Percentiles rank a stretch among this genome's conserved stretches.
These are phyloP conservation scores for Aquanectria penicillioides DNA, from an alignment of 2,329 filamentous ascomycete genomes.

Conservation along the genomic window DNA sequence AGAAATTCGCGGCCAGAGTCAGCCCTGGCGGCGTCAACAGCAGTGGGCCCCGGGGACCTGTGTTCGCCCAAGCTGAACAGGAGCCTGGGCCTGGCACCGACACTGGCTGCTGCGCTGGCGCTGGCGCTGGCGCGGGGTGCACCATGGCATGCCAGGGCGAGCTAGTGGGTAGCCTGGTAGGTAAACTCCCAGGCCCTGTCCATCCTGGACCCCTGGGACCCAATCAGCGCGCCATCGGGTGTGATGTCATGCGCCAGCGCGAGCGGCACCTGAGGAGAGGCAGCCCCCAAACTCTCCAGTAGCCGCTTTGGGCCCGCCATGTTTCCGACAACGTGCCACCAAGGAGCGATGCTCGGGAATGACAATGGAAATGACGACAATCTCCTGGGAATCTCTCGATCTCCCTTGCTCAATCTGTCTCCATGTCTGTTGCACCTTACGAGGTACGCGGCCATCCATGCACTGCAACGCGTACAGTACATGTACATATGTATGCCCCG, in stretches of 20 bases:
- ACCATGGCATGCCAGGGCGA: slow-evolving; percentile 7
- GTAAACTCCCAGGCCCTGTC: slow-evolving; percentile 9
- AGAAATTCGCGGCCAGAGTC: slow-evolving; percentile 15
- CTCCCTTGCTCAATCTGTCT: slow-evolving; percentile 7
- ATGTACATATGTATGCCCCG: not conserved
- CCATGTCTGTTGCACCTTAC: slow-evolving; percentile 9
- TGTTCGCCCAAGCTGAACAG: slow-evolving; percentile 15
- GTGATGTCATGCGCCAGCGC: slow-evolving; percentile 25
- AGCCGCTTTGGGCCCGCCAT: slow-evolving; percentile 20
- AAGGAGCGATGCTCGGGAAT: slow-evolving; percentile 13
- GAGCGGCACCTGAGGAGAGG: slow-evolving; percentile 8
- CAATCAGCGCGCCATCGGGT: slow-evolving; percentile 19
- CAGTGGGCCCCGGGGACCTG: slow-evolving; percentile 7
- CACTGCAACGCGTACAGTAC: not conserved
- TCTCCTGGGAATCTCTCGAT: not conserved
- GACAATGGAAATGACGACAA: slow-evolving; percentile 16
- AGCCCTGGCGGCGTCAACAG: slow-evolving; percentile 16
- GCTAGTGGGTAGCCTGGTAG: too few relatives aligned
- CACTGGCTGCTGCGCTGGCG: slow-evolving; percentile 7
- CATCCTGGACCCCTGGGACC: slow-evolving; percentile 4
- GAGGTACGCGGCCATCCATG: not conserved
- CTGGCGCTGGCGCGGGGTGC: slow-evolving; percentile 11
- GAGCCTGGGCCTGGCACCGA: not conserved
- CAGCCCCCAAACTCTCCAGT: slow-evolving; percentile 12
- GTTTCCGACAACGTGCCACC: slow-evolving; percentile 16